Percentiles rank a stretch among this genome's conserved stretches.
These are phyloP conservation scores for Podospora appendiculata DNA, from an alignment of 495 filamentous ascomycete species.

Conservation along the genomic window DNA sequence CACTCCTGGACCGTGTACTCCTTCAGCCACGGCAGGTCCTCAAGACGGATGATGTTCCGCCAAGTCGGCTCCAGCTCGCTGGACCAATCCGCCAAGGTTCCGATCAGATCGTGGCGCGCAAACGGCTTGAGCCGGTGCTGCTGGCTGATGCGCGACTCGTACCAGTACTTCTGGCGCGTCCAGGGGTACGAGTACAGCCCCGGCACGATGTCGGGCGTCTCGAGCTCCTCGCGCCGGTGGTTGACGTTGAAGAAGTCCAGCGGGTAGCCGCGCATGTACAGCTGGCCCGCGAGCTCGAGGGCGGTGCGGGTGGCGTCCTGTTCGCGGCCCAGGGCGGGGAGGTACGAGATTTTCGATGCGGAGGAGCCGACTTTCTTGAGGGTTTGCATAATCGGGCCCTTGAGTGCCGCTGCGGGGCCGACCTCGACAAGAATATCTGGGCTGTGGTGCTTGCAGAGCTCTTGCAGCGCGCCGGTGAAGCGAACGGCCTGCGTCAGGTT, in stretches of 20 bases:
- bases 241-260: slow-evolving; percentile 31
- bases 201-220: slow-evolving; percentile 31
- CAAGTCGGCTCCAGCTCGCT: slow-evolving; percentile 39
- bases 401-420: slow-evolving; percentile 57
- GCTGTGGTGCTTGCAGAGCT: slow-evolving; percentile 21
- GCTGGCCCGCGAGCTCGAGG: slow-evolving; percentile 31
- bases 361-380: slow-evolving; percentile 33
- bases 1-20: slow-evolving; percentile 36
- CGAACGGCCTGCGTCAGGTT: slow-evolving; percentile 46
- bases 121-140: slow-evolving; percentile 41
- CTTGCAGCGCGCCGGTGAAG: slow-evolving; percentile 34
- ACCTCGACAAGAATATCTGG: slow-evolving; percentile 50
- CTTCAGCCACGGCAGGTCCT: slow-evolving; percentile 39
- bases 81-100: slow-evolving; percentile 29
- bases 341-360: slow-evolving; percentile 33
- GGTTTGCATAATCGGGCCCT: slow-evolving; percentile 52
- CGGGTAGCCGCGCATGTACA: slow-evolving; percentile 27
- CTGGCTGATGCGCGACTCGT: slow-evolving; percentile 35
- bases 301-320: slow-evolving; percentile 30
- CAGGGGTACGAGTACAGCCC: slow-evolving; percentile 46
- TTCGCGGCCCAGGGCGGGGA: slow-evolving; percentile 33
- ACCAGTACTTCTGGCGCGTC: slow-evolving; percentile 39
- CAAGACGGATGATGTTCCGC: slow-evolving; percentile 38
- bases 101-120: slow-evolving; percentile 42
- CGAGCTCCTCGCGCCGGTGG: slow-evolving; percentile 22